These are phyloP conservation scores for Globisporangium irregulare DNA, from an alignment of 352 stramenopile species.

Conservation along the genomic window DNA sequence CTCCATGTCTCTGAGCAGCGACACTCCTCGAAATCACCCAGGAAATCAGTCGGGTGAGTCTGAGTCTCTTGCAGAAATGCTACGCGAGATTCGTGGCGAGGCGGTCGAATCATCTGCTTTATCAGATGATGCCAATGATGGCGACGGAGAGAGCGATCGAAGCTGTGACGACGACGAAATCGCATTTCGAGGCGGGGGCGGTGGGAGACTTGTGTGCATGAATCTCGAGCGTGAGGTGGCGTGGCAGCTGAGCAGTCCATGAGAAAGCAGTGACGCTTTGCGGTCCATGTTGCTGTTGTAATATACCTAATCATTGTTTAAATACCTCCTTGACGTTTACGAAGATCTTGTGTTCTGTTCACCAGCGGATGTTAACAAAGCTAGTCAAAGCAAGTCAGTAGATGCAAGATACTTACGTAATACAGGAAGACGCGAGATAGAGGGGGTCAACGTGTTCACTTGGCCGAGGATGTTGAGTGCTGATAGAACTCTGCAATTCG, in stretches of 20 bases:
- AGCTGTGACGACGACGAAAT: slow-evolving; percentile 8
- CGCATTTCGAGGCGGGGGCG: neutral
- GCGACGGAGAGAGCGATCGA: neutral
- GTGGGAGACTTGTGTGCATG: neutral
- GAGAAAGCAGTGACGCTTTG: neutral
- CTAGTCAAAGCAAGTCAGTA: neutral
- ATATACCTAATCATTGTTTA: slow-evolving; percentile 1
- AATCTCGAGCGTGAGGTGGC: slow-evolving; percentile 10
- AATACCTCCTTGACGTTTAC: slow-evolving; percentile 2
- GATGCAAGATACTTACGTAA: neutral
- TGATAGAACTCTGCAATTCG: slow-evolving; percentile 59
- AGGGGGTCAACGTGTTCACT: neutral
- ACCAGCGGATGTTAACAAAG: neutral
- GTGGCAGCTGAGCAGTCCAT: slow-evolving; percentile 12
- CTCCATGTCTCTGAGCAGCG: neutral
- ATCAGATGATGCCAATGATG: neutral
- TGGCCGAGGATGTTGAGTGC: neutral
- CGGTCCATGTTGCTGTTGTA: neutral
- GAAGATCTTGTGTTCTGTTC: neutral
- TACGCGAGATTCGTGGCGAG: slow-evolving; percentile 10
- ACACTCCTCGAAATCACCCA: neutral
- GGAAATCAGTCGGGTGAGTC: neutral
- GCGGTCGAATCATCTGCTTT: neutral
- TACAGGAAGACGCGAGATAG: no score
- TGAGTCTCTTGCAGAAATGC: slow-evolving; percentile 4